Percentiles rank a stretch among this genome's conserved stretches.
phyloP scores from a whole-genome alignment of 139 green algal species.

The Micromonas commoda region DNA sequence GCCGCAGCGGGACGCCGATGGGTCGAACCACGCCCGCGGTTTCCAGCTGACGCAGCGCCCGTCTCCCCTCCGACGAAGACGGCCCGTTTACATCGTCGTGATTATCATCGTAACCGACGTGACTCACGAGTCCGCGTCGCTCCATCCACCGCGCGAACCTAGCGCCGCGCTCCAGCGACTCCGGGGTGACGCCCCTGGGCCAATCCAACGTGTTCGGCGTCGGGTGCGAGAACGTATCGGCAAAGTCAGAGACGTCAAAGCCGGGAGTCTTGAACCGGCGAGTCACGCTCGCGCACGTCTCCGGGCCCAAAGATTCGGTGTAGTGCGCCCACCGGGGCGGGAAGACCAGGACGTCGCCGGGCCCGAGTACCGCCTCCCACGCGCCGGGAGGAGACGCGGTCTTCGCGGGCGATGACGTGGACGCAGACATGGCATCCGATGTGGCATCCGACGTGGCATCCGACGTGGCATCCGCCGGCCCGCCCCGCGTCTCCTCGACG shows the following conservation, averaged over 20 bases:
- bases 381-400: too few species aligned
- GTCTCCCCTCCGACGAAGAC: neutral
- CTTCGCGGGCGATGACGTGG: neutral
- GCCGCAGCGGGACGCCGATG: neutral
- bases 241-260: too few species aligned
- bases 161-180: neutral
- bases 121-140: neutral
- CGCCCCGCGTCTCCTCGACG: too few species aligned
- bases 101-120: neutral
- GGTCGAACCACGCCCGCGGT: neutral
- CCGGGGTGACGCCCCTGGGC: neutral
- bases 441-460: too few species aligned
- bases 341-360: conserved; percentile 50
- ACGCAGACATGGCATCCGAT: neutral
- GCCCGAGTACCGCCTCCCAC: conserved; percentile 42
- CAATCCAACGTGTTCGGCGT: neutral
- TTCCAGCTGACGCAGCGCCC: neutral
- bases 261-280: neutral
- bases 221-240: too few species aligned
- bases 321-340: conserved; percentile 45
- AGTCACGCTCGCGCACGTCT: conserved; percentile 22
- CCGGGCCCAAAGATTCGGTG: conserved; percentile 38
- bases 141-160: neutral
- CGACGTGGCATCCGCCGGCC: too few species aligned
- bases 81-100: neutral